phyloP scores from a whole-genome alignment of 768 basidiomycete species.

The Mycena alexandri region DNA sequence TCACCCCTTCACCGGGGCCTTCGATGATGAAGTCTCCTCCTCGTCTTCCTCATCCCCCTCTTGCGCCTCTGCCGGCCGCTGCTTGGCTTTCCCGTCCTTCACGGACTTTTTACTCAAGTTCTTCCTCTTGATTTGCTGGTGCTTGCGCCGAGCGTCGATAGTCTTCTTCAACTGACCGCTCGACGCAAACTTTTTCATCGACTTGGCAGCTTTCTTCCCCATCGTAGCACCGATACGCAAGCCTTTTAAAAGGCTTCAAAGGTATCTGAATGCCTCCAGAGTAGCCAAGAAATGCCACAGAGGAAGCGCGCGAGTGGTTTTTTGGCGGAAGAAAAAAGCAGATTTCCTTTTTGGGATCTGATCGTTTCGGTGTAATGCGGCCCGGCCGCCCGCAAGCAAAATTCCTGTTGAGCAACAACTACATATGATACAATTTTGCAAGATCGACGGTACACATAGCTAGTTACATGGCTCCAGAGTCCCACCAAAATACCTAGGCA shows the following conservation, averaged over 20 bases:
- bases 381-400: no score
- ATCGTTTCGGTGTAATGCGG: background rate
- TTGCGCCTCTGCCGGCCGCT: conserved; percentile 13
- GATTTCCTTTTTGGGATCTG: conserved; percentile 7
- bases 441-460: conserved; percentile 7
- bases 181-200: conserved; percentile 88
- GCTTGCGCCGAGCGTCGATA: conserved; percentile 86
- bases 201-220: conserved; percentile 78
- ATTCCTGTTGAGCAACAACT: background rate
- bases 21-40: conserved; percentile 45
- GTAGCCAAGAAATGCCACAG: no score
- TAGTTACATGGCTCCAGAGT: conserved; percentile 30
- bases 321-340: conserved; percentile 8
- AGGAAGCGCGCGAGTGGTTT: background rate
- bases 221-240: conserved; percentile 37
- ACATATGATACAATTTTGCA: conserved; percentile 1
- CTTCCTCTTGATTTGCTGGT: conserved; percentile 81
- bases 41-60: conserved; percentile 43
- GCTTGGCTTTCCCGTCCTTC: conserved; percentile 52
- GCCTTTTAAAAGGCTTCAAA: no score
- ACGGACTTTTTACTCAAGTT: conserved; percentile 69
- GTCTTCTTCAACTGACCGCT: conserved; percentile 91
- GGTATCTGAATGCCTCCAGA: no score
- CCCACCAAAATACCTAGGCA: conserved; percentile 7
- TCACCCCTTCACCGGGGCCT: conserved; percentile 48